Conservation (phyloP, 2,329 filamentous ascomycete genomes). For the Phaeosphaeria sp. region DNA sequence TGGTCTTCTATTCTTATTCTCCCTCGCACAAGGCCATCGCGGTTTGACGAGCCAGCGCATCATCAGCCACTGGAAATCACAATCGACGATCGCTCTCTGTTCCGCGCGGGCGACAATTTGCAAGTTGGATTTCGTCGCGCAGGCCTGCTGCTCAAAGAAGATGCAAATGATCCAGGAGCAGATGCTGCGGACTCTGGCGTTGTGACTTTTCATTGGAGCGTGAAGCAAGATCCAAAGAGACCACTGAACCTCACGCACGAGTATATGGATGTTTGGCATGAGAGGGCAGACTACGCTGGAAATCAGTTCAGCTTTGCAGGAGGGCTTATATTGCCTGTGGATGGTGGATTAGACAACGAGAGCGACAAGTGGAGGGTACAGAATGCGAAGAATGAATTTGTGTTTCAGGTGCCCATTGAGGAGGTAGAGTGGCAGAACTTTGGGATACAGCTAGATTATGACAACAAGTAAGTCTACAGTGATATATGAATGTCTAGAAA, state of each 20-base stretch:
- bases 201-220: constrained; percentile 37
- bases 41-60: constrained; percentile 20
- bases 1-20: constrained; percentile 34
- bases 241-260: constrained; percentile 35
- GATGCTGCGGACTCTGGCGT: constrained; percentile 29
- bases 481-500: neutral
- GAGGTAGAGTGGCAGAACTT: constrained; percentile 35
- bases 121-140: constrained; percentile 34
- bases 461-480: constrained; percentile 21
- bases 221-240: constrained; percentile 21
- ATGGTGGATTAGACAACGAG: constrained; percentile 27
- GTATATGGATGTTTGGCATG: constrained; percentile 42
- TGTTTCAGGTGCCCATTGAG: constrained; percentile 23
- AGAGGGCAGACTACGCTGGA: constrained; percentile 29
- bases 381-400: constrained; percentile 25
- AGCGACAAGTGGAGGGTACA: constrained; percentile 29
- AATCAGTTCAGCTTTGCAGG: constrained; percentile 35
- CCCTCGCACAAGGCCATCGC: constrained; percentile 13
- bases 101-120: constrained; percentile 21
- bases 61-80: constrained; percentile 33
- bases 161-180: constrained; percentile 23
- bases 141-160: constrained; percentile 28
- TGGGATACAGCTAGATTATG: constrained; percentile 30
- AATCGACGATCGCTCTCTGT: constrained; percentile 30
- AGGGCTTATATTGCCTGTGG: constrained; percentile 25